phyloP scores from a whole-genome alignment of 139 green algal species.

The Mesotaenium endlicherianum region DNA sequence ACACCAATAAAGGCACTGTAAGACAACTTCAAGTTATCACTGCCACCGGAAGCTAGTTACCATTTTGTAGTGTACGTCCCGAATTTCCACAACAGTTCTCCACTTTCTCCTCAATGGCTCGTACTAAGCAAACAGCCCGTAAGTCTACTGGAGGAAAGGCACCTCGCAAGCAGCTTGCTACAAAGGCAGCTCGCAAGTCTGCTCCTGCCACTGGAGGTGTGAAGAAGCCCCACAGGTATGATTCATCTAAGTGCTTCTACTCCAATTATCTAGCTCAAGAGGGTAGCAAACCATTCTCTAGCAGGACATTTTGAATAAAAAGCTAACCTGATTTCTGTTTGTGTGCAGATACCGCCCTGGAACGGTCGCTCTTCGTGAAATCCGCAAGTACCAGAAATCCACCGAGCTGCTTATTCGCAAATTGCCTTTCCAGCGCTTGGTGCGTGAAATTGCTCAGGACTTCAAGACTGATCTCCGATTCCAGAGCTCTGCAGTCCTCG shows the following conservation, averaged over 20 bases:
- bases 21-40: too few species aligned
- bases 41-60: too few species aligned
- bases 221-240: conserved; percentile 45
- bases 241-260: too few species aligned
- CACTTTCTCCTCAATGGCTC: conserved; percentile 84
- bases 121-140: conserved; percentile 94
- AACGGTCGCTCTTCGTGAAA: conserved; percentile 69
- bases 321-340: conserved; percentile 60
- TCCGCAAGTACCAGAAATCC: conserved; percentile 76
- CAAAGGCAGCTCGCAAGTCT: conserved; percentile 83
- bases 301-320: too few species aligned
- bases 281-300: too few species aligned
- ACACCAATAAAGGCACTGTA: too few species aligned
- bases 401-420: conserved; percentile 70
- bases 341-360: conserved; percentile 70
- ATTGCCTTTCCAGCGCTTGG: conserved; percentile 73
- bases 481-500: conserved; percentile 88
- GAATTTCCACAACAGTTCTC: too few species aligned
- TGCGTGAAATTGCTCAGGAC: conserved; percentile 98
- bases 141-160: conserved; percentile 76
- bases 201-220: conserved; percentile 63
- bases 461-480: conserved; percentile 99
- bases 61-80: too few species aligned
- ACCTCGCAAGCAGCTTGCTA: conserved; percentile 92
- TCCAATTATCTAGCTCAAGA: too few species aligned